Conservation (phyloP, 805 yeast species). For the Candida mattraensis region DNA sequence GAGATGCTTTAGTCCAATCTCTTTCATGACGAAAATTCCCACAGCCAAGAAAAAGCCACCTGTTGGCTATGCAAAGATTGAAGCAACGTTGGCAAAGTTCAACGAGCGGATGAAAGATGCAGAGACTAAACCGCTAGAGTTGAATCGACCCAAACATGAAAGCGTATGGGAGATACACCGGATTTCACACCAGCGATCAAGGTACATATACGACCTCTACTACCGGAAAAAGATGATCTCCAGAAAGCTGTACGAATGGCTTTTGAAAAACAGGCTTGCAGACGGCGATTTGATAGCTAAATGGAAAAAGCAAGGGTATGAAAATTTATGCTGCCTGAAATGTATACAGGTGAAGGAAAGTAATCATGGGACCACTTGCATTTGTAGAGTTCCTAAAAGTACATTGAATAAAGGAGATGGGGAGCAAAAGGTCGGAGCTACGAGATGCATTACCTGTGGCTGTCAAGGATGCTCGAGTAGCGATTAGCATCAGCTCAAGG, state of each 20-base stretch:
- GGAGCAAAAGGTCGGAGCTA: slow-evolving; percentile 28
- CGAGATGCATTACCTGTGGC: slow-evolving; percentile 78
- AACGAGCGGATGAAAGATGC: slow-evolving; percentile 56
- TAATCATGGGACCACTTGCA: slow-evolving; percentile 68
- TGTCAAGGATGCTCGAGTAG: slow-evolving; percentile 82
- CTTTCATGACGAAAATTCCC: slow-evolving; percentile 31
- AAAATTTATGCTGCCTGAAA: slow-evolving; percentile 75
- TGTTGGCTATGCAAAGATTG: slow-evolving; percentile 67
- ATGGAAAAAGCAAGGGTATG: slow-evolving; percentile 66
- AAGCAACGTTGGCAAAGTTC: slow-evolving; percentile 63
- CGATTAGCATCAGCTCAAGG: too few relatives aligned
- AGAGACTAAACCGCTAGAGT: slow-evolving; percentile 39
- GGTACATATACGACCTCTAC: slow-evolving; percentile 73
- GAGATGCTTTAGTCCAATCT: too few relatives aligned
- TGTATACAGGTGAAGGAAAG: slow-evolving; percentile 69
- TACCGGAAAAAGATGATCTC: slow-evolving; percentile 70
- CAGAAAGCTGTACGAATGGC: slow-evolving; percentile 69
- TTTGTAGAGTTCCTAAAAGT: slow-evolving; percentile 80
- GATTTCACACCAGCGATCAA: slow-evolving; percentile 70
- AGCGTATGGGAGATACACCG: slow-evolving; percentile 68
- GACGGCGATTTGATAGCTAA: slow-evolving; percentile 77
- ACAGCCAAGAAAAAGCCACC: slow-evolving; percentile 51
- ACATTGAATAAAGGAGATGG: slow-evolving; percentile 37
- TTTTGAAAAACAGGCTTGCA: slow-evolving; percentile 62
- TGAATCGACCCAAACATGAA: slow-evolving; percentile 52